Conservation (phyloP, 345 rosid species). For the Salix brachista region DNA sequence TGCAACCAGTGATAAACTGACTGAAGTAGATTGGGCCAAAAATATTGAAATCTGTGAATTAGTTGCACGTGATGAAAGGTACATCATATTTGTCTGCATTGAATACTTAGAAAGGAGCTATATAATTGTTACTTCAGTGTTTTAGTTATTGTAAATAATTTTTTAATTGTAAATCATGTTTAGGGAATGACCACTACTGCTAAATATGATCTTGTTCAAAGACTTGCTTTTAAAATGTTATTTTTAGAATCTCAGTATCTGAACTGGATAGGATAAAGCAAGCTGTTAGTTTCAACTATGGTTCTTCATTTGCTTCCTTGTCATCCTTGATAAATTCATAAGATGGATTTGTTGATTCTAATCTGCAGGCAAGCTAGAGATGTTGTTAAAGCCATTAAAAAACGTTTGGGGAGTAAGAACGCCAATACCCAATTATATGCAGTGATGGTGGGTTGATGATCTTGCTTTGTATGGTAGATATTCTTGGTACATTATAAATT, state of each 20-base stretch:
- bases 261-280: not conserved
- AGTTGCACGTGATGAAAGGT: slow-evolving; percentile 74
- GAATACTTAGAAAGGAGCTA: not conserved
- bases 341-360: slow-evolving; percentile 1
- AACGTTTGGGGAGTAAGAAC: slow-evolving; percentile 70
- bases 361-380: slow-evolving; percentile 70
- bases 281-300: not conserved
- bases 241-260: not conserved
- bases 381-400: slow-evolving; percentile 83
- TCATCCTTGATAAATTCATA: not conserved
- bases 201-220: not conserved
- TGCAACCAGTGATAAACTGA: slow-evolving; percentile 83
- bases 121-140: not conserved
- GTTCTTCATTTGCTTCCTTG: not conserved
- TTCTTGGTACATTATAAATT: not conserved
- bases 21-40: slow-evolving; percentile 85
- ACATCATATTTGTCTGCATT: slow-evolving; percentile 9
- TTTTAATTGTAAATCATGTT: not conserved
- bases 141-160: not conserved
- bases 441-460: slow-evolving; percentile 56
- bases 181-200: not conserved
- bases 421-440: slow-evolving; percentile 64
- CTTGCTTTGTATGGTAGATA: not conserved
- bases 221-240: not conserved
- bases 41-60: slow-evolving; percentile 89